phyloP scores from a whole-genome alignment of 2,329 filamentous ascomycete species.

The Zelopaecilomyces penicillatus region DNA sequence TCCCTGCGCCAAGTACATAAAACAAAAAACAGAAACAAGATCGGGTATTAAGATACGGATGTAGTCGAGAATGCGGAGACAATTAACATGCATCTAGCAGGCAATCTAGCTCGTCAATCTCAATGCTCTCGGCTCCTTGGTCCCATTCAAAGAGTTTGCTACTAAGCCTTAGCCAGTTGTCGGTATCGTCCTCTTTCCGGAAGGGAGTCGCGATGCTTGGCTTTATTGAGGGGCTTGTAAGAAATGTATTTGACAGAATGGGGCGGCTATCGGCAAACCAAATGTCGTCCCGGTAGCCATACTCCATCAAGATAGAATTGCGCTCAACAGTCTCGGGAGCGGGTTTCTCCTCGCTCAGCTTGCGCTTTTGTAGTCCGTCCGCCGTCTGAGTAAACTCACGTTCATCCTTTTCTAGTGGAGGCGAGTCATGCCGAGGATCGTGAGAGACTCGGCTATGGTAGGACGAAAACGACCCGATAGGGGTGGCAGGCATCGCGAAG shows the following conservation, averaged over 20 bases:
- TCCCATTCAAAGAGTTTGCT: conserved; percentile 46
- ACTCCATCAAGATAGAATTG: conserved; percentile 19
- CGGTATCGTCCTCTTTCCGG: conserved; percentile 30
- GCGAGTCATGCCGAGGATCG: conserved; percentile 61
- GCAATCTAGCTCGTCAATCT: conserved; percentile 86
- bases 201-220: conserved; percentile 20
- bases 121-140: conserved; percentile 76
- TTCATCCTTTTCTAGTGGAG: conserved; percentile 87
- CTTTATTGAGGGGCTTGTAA: conserved; percentile 47
- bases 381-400: conserved; percentile 96
- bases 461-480: conserved; percentile 55
- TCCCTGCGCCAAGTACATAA: conserved; percentile 6
- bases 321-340: conserved; percentile 23
- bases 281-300: conserved; percentile 37
- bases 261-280: conserved; percentile 43
- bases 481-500: conserved; percentile 49
- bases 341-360: conserved; percentile 39
- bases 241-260: conserved; percentile 31
- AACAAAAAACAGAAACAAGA: conserved; percentile 1
- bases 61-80: conserved; percentile 5
- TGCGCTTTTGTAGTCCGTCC: conserved; percentile 66
- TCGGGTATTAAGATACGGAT: background rate
- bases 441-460: conserved; percentile 30
- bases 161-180: conserved; percentile 31
- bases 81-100: conserved; percentile 67